phyloP scores from a whole-genome alignment of 139 green algal species.

The Coccomyxa sp. region DNA sequence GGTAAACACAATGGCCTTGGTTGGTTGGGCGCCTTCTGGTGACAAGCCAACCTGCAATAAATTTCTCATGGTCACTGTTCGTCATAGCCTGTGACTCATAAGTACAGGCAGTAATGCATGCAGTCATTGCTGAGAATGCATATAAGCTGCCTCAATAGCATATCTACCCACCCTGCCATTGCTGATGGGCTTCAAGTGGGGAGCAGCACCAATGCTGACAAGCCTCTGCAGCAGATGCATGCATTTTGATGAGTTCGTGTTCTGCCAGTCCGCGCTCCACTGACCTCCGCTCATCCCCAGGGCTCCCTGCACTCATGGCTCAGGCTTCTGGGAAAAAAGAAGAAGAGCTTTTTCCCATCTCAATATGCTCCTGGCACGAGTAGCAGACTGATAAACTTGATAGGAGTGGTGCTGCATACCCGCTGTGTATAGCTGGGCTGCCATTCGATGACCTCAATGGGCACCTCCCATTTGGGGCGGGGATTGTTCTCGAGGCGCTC shows the following conservation, averaged over 20 bases:
- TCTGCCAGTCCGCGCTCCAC: conserved; percentile 73
- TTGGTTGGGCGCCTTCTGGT: not conserved
- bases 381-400: too few species aligned
- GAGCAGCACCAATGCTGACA: conserved; percentile 34
- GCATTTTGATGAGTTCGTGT: conserved; percentile 64
- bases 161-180: not conserved
- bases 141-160: not conserved
- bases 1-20: conserved; percentile 89
- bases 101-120: not conserved
- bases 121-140: not conserved
- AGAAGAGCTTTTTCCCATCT: too few species aligned
- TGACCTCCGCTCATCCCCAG: conserved; percentile 36
- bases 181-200: not conserved
- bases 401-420: not conserved
- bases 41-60: not conserved
- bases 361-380: too few species aligned
- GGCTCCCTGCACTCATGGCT: conserved; percentile 16
- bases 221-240: conserved; percentile 68
- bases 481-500: conserved; percentile 46
- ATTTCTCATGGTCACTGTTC: not conserved
- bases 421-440: conserved; percentile 76
- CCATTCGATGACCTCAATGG: conserved; percentile 81
- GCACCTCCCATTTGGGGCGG: conserved; percentile 70
- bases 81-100: not conserved
- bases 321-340: not conserved